phyloP scores from a whole-genome alignment of 139 green algal genomes.

The Edaphochlamys debaryana region DNA sequence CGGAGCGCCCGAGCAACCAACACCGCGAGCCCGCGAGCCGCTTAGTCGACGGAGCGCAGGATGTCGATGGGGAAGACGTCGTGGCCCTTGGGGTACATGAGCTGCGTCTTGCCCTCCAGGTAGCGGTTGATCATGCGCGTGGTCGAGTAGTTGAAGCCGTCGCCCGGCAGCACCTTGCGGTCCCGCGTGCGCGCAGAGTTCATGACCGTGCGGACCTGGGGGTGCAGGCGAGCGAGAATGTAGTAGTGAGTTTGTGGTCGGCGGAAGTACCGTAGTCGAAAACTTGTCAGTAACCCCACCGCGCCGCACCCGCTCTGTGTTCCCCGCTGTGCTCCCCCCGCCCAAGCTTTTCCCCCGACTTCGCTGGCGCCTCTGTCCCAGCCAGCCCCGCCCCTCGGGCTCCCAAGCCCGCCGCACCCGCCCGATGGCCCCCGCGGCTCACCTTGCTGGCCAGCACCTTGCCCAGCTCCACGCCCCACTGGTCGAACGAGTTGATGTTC shows the following conservation, averaged over 20 bases:
- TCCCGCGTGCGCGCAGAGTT: slow-evolving; percentile 79
- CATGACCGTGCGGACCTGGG: slow-evolving; percentile 77
- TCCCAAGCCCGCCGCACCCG: too few relatives aligned
- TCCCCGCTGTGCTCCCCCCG: too few relatives aligned
- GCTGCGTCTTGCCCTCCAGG: slow-evolving; percentile 78
- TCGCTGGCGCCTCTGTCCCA: too few relatives aligned
- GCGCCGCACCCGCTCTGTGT: too few relatives aligned
- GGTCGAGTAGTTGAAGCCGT: slow-evolving; percentile 95
- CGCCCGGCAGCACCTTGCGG: slow-evolving; percentile 71
- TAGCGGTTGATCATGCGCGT: slow-evolving; percentile 94
- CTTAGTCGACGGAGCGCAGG: not conserved
- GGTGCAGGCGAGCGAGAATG: slow-evolving; percentile 22
- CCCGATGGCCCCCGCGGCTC: too few relatives aligned
- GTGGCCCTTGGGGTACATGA: slow-evolving; percentile 52
- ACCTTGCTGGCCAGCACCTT: slow-evolving; percentile 89
- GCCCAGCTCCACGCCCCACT: slow-evolving; percentile 99
- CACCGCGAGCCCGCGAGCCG: too few relatives aligned
- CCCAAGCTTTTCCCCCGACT: too few relatives aligned
- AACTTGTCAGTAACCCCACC: too few relatives aligned
- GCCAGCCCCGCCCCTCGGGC: too few relatives aligned
- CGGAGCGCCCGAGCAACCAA: too few relatives aligned
- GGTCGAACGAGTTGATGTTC: slow-evolving; percentile 99
- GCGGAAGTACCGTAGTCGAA: too few relatives aligned
- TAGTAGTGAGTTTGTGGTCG: too few relatives aligned
- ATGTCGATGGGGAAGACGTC: slow-evolving; percentile 48